A percentile compares a stretch with the other conserved stretches of the same genome.
Evolutionary conservation across 2,329 filamentous ascomycete genomes (phyloP).

Genomic region (Fusarium sp.): DNA sequence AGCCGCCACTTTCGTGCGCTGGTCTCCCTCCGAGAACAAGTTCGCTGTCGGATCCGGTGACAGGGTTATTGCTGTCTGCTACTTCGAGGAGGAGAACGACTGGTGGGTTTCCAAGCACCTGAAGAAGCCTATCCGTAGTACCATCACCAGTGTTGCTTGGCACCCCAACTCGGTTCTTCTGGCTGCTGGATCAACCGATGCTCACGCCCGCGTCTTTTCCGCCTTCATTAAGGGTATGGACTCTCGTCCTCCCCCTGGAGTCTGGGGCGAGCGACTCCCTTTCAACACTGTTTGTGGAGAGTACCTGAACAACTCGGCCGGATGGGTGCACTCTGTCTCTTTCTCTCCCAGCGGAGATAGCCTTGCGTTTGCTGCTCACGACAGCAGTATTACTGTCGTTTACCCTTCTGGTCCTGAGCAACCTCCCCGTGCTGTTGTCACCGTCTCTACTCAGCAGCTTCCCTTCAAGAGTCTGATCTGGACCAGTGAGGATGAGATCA

Average conservation of each 20-base stretch:
- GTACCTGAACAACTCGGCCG: conserved; percentile 93
- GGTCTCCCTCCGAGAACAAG: conserved; percentile 96
- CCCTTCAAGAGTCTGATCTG: conserved; percentile 94
- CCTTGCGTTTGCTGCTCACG: conserved; percentile 94
- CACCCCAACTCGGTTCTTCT: conserved; percentile 97
- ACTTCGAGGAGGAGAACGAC: conserved; percentile 99
- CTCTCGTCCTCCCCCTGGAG: conserved; percentile 82
- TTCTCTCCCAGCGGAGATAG: conserved; percentile 94
- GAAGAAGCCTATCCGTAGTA: conserved; percentile 98
- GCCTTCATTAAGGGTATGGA: conserved; percentile 97
- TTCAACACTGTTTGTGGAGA: conserved; percentile 99
- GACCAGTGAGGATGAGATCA: conserved; percentile 91
- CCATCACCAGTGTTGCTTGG: conserved; percentile 94
- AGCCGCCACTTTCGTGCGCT: conserved; percentile 95
- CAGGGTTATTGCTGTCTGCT: conserved; percentile 94
- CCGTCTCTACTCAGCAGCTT: conserved; percentile 86
- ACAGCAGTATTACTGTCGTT: conserved; percentile 95
- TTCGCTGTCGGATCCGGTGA: conserved; percentile 98
- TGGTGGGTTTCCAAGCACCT: conserved; percentile 99
- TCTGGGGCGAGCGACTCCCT: conserved; percentile 94
- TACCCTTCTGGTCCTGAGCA: conserved; percentile 94
- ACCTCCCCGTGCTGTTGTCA: conserved; percentile 89
- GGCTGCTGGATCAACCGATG: conserved; percentile 95
- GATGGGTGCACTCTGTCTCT: conserved; percentile 93
- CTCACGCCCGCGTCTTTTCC: conserved; percentile 93